Base-by-base conservation (phyloP, 192 early-diverging fungal genomes). In the Kappamyces sp. region DNA sequence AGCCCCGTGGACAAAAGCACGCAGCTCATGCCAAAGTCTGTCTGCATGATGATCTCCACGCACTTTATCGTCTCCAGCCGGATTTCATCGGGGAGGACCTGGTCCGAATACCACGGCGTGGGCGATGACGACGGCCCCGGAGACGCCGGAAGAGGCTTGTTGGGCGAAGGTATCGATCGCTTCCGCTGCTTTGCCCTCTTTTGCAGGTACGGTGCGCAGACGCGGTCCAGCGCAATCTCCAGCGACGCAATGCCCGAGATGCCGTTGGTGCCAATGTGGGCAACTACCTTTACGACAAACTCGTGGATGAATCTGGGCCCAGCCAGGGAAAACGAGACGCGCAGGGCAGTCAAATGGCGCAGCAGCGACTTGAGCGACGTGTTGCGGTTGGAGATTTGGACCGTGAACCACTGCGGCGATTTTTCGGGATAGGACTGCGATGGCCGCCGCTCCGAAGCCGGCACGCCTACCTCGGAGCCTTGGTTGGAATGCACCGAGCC, bases 281-380 rank as follows among this genome's bases (percentile, higher is more conserved):
- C 34, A 0, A 68, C 49, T 3, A 59, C 51, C 5, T 62, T 54
- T 23, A 52, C 23, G 15, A 64, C 34, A 33, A 65, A 68, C 2
- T 46, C 52, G n/a, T 52, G 13, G 48, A 70, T 66, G 37, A 61
- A 71, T 33, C 5, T 36, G 34, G 53, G 34, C 1, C 51, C 57
- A 5, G 40, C 36, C 34, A 68, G 57, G 8, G 65, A 60, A 12
- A 71, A 40, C 8, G 61, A 38, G 36, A 64, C 58, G 8, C 69
- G 60, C 8, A 71, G 60, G 8, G 60, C 59, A 9, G 69, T 67
- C 33, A 71, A 40, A 36, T 64, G 62, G 9, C 69, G 69, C 47
- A 46, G 63, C 38, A 71, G 58, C 0, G 65, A 51, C 40, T 71
- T 71, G 32, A 71, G 51, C 7, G 69, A 60, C 5, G 54, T 71